phyloP scores from a whole-genome alignment of 768 basidiomycete species.

The Lactifluus rugatus region DNA sequence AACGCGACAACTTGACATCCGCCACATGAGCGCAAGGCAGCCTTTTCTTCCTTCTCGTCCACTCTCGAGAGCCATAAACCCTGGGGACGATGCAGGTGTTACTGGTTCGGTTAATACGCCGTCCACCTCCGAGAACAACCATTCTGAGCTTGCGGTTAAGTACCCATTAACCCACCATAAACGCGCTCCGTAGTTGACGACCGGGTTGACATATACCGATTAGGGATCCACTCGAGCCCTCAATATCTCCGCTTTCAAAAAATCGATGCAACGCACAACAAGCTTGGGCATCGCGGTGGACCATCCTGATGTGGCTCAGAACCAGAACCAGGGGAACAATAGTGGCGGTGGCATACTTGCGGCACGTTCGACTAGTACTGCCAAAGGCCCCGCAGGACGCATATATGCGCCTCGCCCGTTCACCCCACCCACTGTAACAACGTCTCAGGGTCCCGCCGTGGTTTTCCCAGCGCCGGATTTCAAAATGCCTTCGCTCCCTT shows the following conservation, averaged over 20 bases:
- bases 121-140: neutral
- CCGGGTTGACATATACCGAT: neutral
- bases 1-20: too few relatives aligned
- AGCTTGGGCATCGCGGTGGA: neutral
- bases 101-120: neutral
- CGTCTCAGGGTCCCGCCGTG: neutral
- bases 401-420: conserved; percentile 16
- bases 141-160: neutral
- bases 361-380: neutral
- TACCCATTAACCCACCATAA: neutral
- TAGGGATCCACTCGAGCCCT: conserved; percentile 1
- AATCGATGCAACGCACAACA: neutral
- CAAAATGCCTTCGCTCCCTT: conserved; percentile 11
- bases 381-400: neutral
- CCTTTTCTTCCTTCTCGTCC: conserved; percentile 15
- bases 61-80: conserved; percentile 1
- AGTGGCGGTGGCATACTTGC: neutral
- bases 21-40: conserved; percentile 14
- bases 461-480: conserved; percentile 2
- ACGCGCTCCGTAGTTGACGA: neutral
- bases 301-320: neutral
- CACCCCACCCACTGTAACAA: neutral
- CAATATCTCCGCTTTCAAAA: conserved; percentile 11
- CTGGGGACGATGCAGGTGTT: neutral
- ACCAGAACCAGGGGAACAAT: neutral